Conservation (phyloP, 208 protist genomes). For the Naegleria gruberi region DNA sequence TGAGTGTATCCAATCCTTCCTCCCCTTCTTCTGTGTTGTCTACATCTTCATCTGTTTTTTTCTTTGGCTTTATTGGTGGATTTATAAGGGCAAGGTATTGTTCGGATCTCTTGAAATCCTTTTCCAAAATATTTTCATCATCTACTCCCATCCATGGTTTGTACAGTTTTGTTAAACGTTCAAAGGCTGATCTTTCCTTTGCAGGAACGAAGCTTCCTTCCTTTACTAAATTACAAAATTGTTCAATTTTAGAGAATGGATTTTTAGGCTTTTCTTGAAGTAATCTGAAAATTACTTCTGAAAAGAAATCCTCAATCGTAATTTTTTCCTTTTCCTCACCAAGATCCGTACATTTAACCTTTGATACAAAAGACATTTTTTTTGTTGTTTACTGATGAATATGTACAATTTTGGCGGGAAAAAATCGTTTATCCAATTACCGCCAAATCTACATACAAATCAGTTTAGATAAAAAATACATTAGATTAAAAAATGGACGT, state of each 20-base stretch:
- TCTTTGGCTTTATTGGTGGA: neutral
- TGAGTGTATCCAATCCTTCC: neutral
- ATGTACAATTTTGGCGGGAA: too few species aligned
- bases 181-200: neutral
- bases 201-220: neutral
- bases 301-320: neutral
- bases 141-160: neutral
- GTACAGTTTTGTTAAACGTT: neutral
- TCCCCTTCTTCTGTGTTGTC: neutral
- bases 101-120: neutral
- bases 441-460: too few species aligned
- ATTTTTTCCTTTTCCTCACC: neutral
- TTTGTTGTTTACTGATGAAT: too few species aligned
- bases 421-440: too few species aligned
- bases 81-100: neutral
- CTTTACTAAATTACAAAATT: neutral
- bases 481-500: too few species aligned
- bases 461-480: too few species aligned
- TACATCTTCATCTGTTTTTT: neutral
- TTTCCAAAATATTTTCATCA: neutral
- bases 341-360: neutral
- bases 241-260: neutral
- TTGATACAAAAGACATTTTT: neutral
- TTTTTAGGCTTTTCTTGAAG: neutral
- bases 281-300: neutral